phyloP scores from a whole-genome alignment of 176 grass and related monocot species.

The Miscanthus lutarioriparius region DNA sequence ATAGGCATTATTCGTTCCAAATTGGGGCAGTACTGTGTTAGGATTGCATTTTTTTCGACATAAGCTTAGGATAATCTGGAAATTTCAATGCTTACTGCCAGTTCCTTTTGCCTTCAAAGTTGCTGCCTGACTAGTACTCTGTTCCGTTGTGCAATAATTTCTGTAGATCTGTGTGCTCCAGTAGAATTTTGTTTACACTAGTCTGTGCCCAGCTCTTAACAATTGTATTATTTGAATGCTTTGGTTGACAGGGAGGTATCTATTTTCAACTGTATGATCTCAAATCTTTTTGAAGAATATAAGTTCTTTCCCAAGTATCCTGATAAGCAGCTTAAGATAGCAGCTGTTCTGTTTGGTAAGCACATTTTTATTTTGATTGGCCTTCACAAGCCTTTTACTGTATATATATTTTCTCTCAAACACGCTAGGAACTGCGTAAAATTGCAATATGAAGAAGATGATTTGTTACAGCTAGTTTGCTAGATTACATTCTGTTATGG shows the following conservation, averaged over 20 bases:
- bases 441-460: neutral
- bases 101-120: constrained; percentile 15
- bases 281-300: constrained; percentile 86
- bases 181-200: constrained; percentile 5
- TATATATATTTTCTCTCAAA: neutral
- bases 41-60: constrained; percentile 3
- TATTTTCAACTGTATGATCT: constrained; percentile 75
- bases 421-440: neutral
- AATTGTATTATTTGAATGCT: constrained; percentile 19
- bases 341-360: constrained; percentile 85
- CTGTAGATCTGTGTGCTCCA: neutral
- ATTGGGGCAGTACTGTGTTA: neutral
- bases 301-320: constrained; percentile 92
- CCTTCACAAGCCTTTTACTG: neutral
- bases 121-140: neutral
- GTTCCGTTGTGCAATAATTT: constrained; percentile 1
- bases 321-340: constrained; percentile 77
- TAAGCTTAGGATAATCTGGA: neutral
- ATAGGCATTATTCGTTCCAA: neutral
- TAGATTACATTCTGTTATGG: neutral
- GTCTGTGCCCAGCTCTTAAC: neutral
- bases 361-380: constrained; percentile 22
- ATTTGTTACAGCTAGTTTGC: neutral
- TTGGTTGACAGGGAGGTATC: constrained; percentile 54
- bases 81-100: neutral